A percentile compares a stretch with the other conserved stretches of the same genome.
Evolutionary conservation across 2,329 filamentous ascomycete genomes (phyloP).

Genomic region (Cephalotrichum gorgonifer): DNA sequence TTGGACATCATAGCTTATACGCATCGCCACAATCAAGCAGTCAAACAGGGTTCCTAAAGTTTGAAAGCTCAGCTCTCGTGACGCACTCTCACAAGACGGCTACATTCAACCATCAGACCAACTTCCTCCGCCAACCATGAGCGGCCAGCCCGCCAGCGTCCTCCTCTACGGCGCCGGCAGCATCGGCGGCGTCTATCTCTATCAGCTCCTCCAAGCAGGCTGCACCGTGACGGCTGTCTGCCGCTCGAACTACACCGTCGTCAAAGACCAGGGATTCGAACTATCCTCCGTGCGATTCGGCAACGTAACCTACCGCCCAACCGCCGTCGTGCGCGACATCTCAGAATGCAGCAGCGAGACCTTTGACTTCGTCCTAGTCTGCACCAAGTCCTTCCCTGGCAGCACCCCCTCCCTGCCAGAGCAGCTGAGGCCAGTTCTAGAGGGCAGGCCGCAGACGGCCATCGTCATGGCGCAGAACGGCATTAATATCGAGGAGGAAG

Average conservation of each 20-base stretch:
- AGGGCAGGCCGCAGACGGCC: constrained; percentile 20
- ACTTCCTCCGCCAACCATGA: not conserved
- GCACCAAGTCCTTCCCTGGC: not conserved
- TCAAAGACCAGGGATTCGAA: not conserved
- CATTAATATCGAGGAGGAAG: constrained; percentile 42
- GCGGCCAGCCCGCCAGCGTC: not conserved
- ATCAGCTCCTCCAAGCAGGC: not conserved
- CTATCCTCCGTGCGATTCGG: not conserved
- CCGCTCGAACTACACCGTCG: not conserved
- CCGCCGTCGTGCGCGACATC: not conserved
- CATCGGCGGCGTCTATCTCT: not conserved
- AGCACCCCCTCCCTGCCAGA: not conserved
- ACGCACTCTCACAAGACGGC: too few relatives aligned
- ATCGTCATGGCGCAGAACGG: constrained; percentile 50
- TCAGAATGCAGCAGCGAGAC: not conserved
- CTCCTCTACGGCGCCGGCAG: not conserved
- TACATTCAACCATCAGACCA: too few relatives aligned
- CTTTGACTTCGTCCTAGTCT: constrained; percentile 3
- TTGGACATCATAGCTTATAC: too few relatives aligned
- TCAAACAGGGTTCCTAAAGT: too few relatives aligned
- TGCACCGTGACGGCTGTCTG: not conserved
- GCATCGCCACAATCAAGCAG: too few relatives aligned
- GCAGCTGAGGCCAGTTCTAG: constrained; percentile 1
- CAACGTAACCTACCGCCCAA: not conserved
- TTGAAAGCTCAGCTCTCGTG: too few relatives aligned